These are phyloP conservation scores for Chalciporus chontae DNA, from an alignment of 768 basidiomycete species.

Conservation along the genomic window DNA sequence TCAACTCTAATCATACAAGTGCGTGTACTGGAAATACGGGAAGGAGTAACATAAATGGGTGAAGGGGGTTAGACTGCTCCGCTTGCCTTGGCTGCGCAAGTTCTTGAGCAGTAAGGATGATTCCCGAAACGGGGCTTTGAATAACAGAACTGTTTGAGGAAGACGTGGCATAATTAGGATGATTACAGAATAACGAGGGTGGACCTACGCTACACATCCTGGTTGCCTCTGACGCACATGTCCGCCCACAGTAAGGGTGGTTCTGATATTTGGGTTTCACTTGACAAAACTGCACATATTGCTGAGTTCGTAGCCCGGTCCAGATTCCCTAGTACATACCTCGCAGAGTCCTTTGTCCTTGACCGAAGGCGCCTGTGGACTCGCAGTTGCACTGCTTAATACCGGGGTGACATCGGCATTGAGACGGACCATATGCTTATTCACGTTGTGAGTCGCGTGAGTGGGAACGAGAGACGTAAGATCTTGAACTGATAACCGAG, in stretches of 20 bases:
- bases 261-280: constrained; percentile 56
- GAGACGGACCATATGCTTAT: constrained; percentile 3
- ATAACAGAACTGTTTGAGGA: constrained; percentile 23
- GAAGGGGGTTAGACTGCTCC: constrained; percentile 11
- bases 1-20: background rate
- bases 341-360: constrained; percentile 26
- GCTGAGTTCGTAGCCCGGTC: background rate
- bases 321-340: constrained; percentile 14
- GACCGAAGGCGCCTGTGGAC: constrained; percentile 2
- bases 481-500: constrained; percentile 32
- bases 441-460: background rate
- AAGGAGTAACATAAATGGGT: background rate
- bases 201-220: constrained; percentile 27
- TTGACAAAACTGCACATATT: constrained; percentile 44
- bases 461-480: constrained; percentile 22
- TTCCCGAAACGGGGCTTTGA: constrained; percentile 31
- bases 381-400: constrained; percentile 1
- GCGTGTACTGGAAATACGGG: background rate
- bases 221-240: constrained; percentile 49
- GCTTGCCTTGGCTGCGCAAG: constrained; percentile 26
- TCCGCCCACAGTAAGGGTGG: constrained; percentile 63
- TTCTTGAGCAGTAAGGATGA: constrained; percentile 33
- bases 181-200: background rate
- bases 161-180: constrained; percentile 10
- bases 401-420: constrained; percentile 1